These are phyloP conservation scores for Piromyces sp. DNA, from an alignment of 192 early-diverging fungal genomes.

Conservation along the genomic window DNA sequence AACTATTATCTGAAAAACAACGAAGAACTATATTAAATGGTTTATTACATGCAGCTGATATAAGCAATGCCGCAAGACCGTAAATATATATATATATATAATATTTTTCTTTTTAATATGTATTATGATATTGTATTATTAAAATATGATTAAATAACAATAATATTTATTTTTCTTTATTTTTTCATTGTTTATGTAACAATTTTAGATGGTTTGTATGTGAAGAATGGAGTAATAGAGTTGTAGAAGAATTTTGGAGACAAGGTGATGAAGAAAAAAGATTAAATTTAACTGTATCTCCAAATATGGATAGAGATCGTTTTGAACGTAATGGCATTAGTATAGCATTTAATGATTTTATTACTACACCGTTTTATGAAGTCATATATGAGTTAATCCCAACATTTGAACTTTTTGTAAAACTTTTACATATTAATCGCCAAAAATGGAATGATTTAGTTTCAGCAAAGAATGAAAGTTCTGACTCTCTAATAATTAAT, in stretches of 20 bases:
- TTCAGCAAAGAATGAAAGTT: not conserved
- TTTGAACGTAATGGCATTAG: constrained; percentile 55
- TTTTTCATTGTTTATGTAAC: too few relatives aligned
- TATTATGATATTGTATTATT: constrained; percentile 68
- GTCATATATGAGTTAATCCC: not conserved
- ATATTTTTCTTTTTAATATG: constrained; percentile 47
- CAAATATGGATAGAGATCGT: constrained; percentile 68
- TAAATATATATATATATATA: not conserved
- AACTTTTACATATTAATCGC: not conserved
- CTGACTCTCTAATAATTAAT: not conserved
- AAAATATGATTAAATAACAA: too few relatives aligned
- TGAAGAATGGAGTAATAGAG: constrained; percentile 75
- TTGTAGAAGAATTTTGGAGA: constrained; percentile 68
- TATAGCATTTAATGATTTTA: constrained; percentile 68
- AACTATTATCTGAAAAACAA: not conserved
- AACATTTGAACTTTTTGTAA: not conserved
- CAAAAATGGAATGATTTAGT: not conserved
- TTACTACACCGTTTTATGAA: constrained; percentile 73
- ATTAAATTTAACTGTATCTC: constrained; percentile 57
- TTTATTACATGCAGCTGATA: not conserved
- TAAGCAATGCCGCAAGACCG: not conserved
- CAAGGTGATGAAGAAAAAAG: constrained; percentile 74
- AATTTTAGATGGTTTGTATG: constrained; percentile 49
- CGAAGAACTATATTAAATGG: not conserved
- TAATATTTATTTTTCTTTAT: too few relatives aligned